Conservation (phyloP, 108 stramenopile genomes). For the Skeletonema menzelii region DNA sequence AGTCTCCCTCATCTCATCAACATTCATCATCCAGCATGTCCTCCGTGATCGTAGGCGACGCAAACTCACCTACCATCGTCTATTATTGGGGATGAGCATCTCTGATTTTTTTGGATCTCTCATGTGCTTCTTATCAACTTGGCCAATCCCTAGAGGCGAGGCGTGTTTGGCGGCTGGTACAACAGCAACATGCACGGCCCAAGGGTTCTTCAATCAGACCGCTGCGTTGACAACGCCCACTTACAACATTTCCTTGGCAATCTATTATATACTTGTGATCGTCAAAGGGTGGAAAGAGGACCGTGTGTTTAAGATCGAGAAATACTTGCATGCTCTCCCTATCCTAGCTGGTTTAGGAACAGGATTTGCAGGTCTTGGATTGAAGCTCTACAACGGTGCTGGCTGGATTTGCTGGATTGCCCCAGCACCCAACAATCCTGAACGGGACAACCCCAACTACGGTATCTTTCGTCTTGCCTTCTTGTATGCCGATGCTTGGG, state of each 20-base stretch:
- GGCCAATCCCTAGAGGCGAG: conserved; percentile 13
- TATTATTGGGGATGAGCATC: conserved; percentile 9
- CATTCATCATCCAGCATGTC: conserved; percentile 15
- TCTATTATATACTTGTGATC: conserved; percentile 31
- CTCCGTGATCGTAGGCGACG: conserved; percentile 12
- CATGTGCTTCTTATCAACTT: conserved; percentile 4
- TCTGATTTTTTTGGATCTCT: conserved; percentile 7
- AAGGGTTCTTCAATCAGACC: conserved; percentile 26
- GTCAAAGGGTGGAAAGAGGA: conserved; percentile 21
- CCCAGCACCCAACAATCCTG: not conserved
- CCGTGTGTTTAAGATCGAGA: conserved; percentile 2
- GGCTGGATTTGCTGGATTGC: conserved; percentile 15
- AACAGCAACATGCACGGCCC: conserved; percentile 15
- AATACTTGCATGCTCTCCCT: conserved; percentile 10
- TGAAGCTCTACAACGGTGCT: conserved; percentile 7
- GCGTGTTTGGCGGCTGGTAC: conserved; percentile 13
- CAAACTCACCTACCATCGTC: conserved; percentile 6
- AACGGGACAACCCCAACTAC: not conserved
- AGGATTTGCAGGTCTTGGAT: conserved; percentile 8
- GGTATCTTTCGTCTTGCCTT: conserved; percentile 9
- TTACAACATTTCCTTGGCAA: conserved; percentile 30
- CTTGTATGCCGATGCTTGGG: conserved; percentile 7
- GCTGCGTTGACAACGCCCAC: conserved; percentile 9
- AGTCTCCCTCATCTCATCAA: not conserved
- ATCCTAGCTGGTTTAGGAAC: conserved; percentile 8